Evolutionary conservation across 1,284 basidiomycete genomes (phyloP).

Genomic region (Wolfiporia cocos): DNA sequence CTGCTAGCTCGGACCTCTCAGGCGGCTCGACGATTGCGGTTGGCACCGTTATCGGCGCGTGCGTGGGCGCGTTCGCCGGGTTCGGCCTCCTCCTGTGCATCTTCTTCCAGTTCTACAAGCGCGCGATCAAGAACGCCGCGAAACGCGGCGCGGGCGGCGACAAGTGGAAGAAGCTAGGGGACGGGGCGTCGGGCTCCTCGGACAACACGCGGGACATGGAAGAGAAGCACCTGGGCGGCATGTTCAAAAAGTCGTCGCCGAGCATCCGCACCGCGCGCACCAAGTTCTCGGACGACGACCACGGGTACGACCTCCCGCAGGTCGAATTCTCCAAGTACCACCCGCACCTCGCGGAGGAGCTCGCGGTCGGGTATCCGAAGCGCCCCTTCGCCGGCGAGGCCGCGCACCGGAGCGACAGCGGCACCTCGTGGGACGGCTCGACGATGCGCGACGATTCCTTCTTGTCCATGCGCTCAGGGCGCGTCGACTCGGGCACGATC

Average conservation of each 20-base stretch:
- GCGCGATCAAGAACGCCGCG: slow-evolving; percentile 10
- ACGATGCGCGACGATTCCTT: slow-evolving; percentile 43
- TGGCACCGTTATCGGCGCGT: slow-evolving; percentile 28
- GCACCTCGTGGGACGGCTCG: slow-evolving; percentile 51
- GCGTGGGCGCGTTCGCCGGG: slow-evolving; percentile 26
- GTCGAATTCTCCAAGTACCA: slow-evolving; percentile 42
- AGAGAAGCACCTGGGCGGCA: slow-evolving; percentile 28
- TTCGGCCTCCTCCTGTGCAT: slow-evolving; percentile 22
- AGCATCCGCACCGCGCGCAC: slow-evolving; percentile 43
- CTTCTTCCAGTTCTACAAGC: slow-evolving; percentile 23
- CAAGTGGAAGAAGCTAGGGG: slow-evolving; percentile 14
- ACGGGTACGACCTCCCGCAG: slow-evolving; percentile 29
- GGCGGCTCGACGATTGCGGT: slow-evolving; percentile 18
- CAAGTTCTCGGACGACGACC: slow-evolving; percentile 28
- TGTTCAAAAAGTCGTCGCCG: slow-evolving; percentile 59
- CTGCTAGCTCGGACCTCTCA: slow-evolving; percentile 10
- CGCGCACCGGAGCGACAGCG: slow-evolving; percentile 29
- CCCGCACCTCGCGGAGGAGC: slow-evolving; percentile 46
- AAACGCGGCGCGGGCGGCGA: slow-evolving; percentile 14
- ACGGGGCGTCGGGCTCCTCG: slow-evolving; percentile 14
- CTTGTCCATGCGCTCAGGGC: slow-evolving; percentile 37
- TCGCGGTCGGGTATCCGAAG: slow-evolving; percentile 33
- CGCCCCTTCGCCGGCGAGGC: slow-evolving; percentile 33
- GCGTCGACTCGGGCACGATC: slow-evolving; percentile 42
- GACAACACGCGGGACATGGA: slow-evolving; percentile 16